These are phyloP conservation scores for Hyaloscypha bicolor DNA, from an alignment of 495 filamentous ascomycete genomes.

Conservation along the genomic window DNA sequence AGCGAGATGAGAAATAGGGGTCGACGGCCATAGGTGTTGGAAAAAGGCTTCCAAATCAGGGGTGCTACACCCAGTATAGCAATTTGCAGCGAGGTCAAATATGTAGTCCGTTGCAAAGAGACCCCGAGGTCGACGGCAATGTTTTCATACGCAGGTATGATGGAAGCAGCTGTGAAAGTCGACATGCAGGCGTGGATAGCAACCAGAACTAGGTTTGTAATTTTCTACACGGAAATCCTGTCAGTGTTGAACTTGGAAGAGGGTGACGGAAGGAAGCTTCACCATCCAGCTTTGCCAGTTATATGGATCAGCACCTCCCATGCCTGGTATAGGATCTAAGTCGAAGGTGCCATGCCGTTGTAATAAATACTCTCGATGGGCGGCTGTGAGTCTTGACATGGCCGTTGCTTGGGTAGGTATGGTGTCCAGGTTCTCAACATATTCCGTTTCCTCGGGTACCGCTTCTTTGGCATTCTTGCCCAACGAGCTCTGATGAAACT, in stretches of 20 bases:
- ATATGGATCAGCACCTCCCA: constrained; percentile 53
- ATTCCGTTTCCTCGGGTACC: neutral
- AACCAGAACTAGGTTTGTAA: constrained; percentile 52
- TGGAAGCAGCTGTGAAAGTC: constrained; percentile 53
- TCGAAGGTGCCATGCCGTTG: constrained; percentile 56
- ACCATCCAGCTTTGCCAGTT: constrained; percentile 62
- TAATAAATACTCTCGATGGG: constrained; percentile 53
- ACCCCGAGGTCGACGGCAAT: constrained; percentile 48
- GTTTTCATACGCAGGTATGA: constrained; percentile 51
- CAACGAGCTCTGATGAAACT: too few relatives aligned
- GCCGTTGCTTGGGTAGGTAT: constrained; percentile 4
- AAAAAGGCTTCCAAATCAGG: constrained; percentile 57
- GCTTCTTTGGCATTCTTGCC: too few relatives aligned
- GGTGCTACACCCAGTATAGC: constrained; percentile 52
- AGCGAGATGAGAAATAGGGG: constrained; percentile 54
- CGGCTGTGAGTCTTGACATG: neutral
- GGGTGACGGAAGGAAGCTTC: constrained; percentile 14
- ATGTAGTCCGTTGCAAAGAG: constrained; percentile 45
- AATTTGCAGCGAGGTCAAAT: constrained; percentile 55
- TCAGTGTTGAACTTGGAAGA: neutral
- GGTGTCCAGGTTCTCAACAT: constrained; percentile 3
- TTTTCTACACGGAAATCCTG: constrained; percentile 52
- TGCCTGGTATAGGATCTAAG: constrained; percentile 56
- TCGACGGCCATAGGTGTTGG: constrained; percentile 55
- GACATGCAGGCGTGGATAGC: constrained; percentile 58